A percentile compares a stretch with the other conserved stretches of the same genome.
Evolutionary conservation across 768 basidiomycete genomes (phyloP).

Genomic region (Tephrocybe sp.): DNA sequence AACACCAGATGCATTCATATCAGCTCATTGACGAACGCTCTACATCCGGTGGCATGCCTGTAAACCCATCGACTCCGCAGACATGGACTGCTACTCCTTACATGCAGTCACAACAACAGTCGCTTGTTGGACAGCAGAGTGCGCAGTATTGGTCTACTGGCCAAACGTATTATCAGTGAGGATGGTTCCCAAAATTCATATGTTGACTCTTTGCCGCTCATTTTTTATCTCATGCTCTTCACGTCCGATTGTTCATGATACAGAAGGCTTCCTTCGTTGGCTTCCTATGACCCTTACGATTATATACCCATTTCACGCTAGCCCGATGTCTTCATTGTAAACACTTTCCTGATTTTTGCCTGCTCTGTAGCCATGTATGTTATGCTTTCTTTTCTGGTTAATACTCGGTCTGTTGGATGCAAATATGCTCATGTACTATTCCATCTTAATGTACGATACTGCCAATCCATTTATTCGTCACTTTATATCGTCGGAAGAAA

Average conservation of each 20-base stretch:
- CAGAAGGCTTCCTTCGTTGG: background rate
- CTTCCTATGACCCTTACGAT: slow-evolving; percentile 11
- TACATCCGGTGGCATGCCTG: background rate
- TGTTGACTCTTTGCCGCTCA: background rate
- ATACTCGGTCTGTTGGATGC: too few relatives aligned
- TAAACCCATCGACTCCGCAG: slow-evolving; percentile 1
- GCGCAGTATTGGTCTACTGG: slow-evolving; percentile 12
- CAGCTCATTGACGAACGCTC: background rate
- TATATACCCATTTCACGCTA: slow-evolving; percentile 10
- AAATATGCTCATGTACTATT: too few relatives aligned
- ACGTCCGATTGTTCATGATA: background rate
- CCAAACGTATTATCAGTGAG: slow-evolving; percentile 5
- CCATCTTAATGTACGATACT: too few relatives aligned
- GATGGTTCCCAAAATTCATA: background rate
- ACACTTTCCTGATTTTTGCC: slow-evolving; percentile 9
- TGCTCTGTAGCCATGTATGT: too few relatives aligned
- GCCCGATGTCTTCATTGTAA: slow-evolving; percentile 1
- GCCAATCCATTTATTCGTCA: background rate
- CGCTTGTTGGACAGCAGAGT: slow-evolving; percentile 3
- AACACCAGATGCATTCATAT: slow-evolving; percentile 15
- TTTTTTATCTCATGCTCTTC: background rate
- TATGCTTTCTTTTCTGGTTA: too few relatives aligned
- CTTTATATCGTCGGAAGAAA: too few relatives aligned
- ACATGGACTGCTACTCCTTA: slow-evolving; percentile 12
- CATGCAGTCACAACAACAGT: slow-evolving; percentile 3